Evolutionary conservation across 2,329 filamentous ascomycete species (phyloP), one percentile per base, ranked within the genome.

Genomic region (Sarocladium oryzae): DNA sequence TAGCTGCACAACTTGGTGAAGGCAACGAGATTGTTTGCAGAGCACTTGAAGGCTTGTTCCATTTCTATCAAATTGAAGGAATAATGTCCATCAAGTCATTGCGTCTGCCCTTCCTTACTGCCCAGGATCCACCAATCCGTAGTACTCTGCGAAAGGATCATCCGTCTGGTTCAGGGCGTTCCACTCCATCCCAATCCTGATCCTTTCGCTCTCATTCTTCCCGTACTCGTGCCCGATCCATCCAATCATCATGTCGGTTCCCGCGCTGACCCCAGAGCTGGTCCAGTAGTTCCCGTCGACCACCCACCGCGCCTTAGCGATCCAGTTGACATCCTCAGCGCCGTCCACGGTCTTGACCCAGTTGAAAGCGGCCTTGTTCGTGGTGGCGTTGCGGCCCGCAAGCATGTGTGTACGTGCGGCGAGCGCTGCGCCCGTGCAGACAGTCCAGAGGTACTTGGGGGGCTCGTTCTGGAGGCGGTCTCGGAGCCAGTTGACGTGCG

Each of bases 381-480:
- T 83, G 3, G 84, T 88, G 5, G 81, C 85, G 2, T 70, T 68
- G 52, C 67, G 70, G 0, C 79, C 78, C 54, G 86, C 74, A 20
- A 88, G 63, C 2, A 85, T 61, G 0, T 82, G 82, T 0, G 81
- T 69, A 33, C 69, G 65, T 0, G 82, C 83, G 0, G 78, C 70
- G 2, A 85, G 63, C 2, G 75, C 73, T 6, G 78, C 72, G 0
- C 84, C 84, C 2, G 82, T 87, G 63, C 84, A 88, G 2, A 88
- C 74, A 0, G 81, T 84, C 46, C 46, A 49, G 46, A 49, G 46
- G 28, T 49, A 49, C 20, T 26, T 37, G n/a, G 46, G 46, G n/a
- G 24, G 20, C 23, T 49, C 46, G 16, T 49, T 37, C 30, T 21
- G 2, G 30, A 49, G 30, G 21, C 46, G 46, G 32, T 36, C 33